Conservation (phyloP, 1,139 yeast genomes). For the Protomyces pachydermus region DNA sequence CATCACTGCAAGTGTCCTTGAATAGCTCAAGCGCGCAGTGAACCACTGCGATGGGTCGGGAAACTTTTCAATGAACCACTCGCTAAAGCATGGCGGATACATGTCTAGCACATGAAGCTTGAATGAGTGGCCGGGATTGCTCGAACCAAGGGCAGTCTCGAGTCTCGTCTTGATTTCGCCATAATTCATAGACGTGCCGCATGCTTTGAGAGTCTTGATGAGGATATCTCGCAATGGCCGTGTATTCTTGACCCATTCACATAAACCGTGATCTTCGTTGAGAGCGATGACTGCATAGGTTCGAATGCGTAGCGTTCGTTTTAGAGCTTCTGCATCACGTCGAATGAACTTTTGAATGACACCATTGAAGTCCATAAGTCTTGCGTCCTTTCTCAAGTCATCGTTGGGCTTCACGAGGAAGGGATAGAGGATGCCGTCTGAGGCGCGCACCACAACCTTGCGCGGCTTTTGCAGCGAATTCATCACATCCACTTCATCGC, state of each 20-base stretch:
- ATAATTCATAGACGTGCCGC: constrained; percentile 36
- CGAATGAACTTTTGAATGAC: constrained; percentile 71
- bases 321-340: constrained; percentile 65
- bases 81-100: constrained; percentile 71
- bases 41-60: constrained; percentile 92
- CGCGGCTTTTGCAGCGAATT: constrained; percentile 84
- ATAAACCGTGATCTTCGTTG: constrained; percentile 79
- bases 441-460: constrained; percentile 68
- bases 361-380: constrained; percentile 86
- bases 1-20: constrained; percentile 89
- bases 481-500: constrained; percentile 62
- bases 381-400: constrained; percentile 92
- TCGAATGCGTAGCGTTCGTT: constrained; percentile 62
- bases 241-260: constrained; percentile 88
- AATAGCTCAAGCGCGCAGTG: constrained; percentile 64
- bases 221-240: constrained; percentile 71
- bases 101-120: constrained; percentile 31
- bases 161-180: constrained; percentile 30
- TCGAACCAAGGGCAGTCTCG: constrained; percentile 25
- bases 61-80: constrained; percentile 83
- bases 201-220: constrained; percentile 42
- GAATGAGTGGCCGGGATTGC: constrained; percentile 30
- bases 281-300: constrained; percentile 88
- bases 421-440: constrained; percentile 66
- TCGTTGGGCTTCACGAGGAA: constrained; percentile 81